Evolutionary conservation across 2,329 filamentous ascomycete species (phyloP).

Genomic region (Thelonectria rubi): DNA sequence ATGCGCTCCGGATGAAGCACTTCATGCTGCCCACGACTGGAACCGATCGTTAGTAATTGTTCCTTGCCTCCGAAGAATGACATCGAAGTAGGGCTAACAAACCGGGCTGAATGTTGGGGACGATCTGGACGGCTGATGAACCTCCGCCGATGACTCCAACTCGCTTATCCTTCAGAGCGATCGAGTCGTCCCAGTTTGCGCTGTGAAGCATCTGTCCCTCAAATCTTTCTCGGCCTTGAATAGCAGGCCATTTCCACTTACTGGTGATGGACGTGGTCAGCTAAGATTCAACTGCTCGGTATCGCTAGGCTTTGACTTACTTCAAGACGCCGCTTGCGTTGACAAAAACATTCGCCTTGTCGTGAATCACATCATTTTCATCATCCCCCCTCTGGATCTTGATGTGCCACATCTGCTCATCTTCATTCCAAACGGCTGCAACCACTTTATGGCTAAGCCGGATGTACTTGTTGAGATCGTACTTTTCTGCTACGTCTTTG

Average conservation of each 20-base stretch:
- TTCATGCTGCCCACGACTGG: constrained; percentile 23
- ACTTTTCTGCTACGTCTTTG: constrained; percentile 36
- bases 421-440: constrained; percentile 33
- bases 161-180: constrained; percentile 33
- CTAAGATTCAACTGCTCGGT: too few species aligned
- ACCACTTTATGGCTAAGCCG: constrained; percentile 32
- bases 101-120: constrained; percentile 37
- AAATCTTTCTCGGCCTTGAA: constrained; percentile 40
- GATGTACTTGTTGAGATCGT: constrained; percentile 35
- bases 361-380: constrained; percentile 17
- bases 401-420: constrained; percentile 21
- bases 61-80: background rate
- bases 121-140: constrained; percentile 44
- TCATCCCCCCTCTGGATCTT: constrained; percentile 21
- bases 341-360: constrained; percentile 25
- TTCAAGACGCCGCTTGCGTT: constrained; percentile 30
- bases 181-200: constrained; percentile 50
- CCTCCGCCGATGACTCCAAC: constrained; percentile 48
- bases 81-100: background rate
- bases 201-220: constrained; percentile 53
- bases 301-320: background rate
- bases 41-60: background rate
- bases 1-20: constrained; percentile 27
- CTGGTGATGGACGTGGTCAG: background rate
- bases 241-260: constrained; percentile 31